Base-by-base conservation (phyloP, 2,329 filamentous ascomycete species). In the Myrmaecium sp. region DNA sequence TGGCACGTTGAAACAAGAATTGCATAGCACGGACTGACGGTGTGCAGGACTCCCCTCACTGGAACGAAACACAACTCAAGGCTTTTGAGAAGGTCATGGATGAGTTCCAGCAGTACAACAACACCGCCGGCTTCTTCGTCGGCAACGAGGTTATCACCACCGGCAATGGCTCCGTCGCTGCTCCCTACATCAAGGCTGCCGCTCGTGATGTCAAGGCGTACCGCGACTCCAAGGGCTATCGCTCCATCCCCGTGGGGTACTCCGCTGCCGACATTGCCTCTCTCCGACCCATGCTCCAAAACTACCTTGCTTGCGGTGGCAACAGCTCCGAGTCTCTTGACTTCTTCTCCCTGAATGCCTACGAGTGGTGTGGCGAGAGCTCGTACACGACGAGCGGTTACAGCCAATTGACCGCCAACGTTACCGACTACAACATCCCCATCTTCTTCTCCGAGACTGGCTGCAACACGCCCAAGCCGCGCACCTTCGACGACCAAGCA, bases 401-500 rank as follows among this genome's bases (percentile, higher is more conserved):
- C 54, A 44, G 58, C 24, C 59, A 60, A 34, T 67, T 91, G 15
- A 64, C 82, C 47, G 50, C 60, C 28, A 71, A 76, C 36, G 72
- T 77, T 5, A 63, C 64, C 19, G 52, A 68, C 40, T 84, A 82
- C 51, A 74, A 72, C 24, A 70, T 91, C n/a, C 82, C 80, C 12
- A 81, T 89, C 41, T 84, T 83, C 61, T 81, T 92, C 54, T 84
- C 79, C 17, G 82, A 92, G 54, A 89, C 80, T 3, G 82, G 82
- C 31, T 92, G 82, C 63, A 84, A 79, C 46, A 62, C 57, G 5
- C 16, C 21, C 1, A 54, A 55, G 2, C 71, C 74, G 1, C 65
- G 76, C 22, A 54, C 61, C 2, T 82, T 78, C 44, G 60, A 61
- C 14, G 76, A 92, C 44, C 79, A 89, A 51, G 61, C 66, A 21